Evolutionary conservation across 768 basidiomycete species (phyloP), one percentile per base, ranked within the genome.

Genomic region (Boletus rubropictus): DNA sequence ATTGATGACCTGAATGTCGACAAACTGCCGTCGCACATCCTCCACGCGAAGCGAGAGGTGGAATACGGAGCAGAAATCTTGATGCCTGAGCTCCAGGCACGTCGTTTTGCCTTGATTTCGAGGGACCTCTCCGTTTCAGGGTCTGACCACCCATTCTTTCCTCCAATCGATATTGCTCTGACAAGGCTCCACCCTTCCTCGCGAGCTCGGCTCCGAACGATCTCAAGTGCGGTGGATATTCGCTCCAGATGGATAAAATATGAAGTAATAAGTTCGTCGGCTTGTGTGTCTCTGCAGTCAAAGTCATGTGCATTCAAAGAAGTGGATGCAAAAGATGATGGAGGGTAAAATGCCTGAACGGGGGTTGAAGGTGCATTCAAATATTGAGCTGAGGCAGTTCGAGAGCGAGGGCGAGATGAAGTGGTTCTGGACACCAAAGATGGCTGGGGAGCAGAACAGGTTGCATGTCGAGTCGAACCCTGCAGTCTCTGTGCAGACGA

Each of bases 1-100:
- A 41, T 42, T 10, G 49, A 39, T 0, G 50, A 44, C 28, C 35
- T 17, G 10, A 40, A 15, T 7, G 25, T 12, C 24, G 42, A 42
- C 29, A 39, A 24, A 21, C 41, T 42, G 7, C 55, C 52, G 15
- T 50, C 44, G 64, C 66, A 62, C 21, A 47, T 51, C 44, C 38
- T 59, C 20, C 22, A 32, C 1, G 33, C 14, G 18, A 31, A 39
- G 37, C 29, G 40, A 17, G 44, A 27, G 3, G 38, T n/a, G 17
- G 50, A 24, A 49, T 63, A 65, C 2, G 58, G 58, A 1, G 63
- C 58, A 41, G 67, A 65, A 40, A 73, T 58, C 49, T 77, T 70
- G 17, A 73, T 71, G 29, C 74, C 69, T 51, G 78, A 78, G 44
- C 78, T 71, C 85, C 85, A 88, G 7, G 85, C 85, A 9, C 83